Evolutionary conservation across 2,329 filamentous ascomycete genomes (phyloP), one percentile per base, ranked within the genome.

Genomic region (Cladosporium velox): DNA sequence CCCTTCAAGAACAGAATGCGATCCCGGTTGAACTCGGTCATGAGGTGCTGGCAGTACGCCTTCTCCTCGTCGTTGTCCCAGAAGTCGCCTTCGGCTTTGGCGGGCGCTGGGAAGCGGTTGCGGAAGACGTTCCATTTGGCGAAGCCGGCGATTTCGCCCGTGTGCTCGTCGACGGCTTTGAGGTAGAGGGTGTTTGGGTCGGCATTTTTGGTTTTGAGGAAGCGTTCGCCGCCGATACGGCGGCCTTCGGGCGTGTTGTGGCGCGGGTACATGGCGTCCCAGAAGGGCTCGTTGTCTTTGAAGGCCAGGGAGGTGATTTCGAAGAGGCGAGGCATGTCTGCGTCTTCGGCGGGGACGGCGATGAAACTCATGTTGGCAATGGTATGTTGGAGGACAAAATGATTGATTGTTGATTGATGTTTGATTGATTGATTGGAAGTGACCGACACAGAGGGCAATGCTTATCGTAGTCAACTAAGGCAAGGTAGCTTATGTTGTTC

Each of bases 61-160:
- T 67, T 60, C 24, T 73, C 72, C 44, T 72, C 69, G 5, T 67
- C 67, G 6, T 51, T 66, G 15, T 69, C 64, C 68, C 70, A 74
- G 63, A 69, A 69, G 49, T 72, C 65, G 32, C 66, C 64, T 34
- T 63, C 47, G 10, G 64, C 61, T 55, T 58, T 65, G 21, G 14
- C 54, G 26, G 55, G 34, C 38, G 68, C 64, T 6, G 70, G 66
- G 7, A 67, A 58, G 32, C 71, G 61, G 52, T 72, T 68, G 41
- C 66, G 51, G 64, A 68, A 74, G 59, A 75, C 58, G 26, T 72
- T 72, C 74, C 74, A 76, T 59, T 74, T 75, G n/a, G 74, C 72
- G 69, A 75, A 74, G 11, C 73, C 74, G 38, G 73, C 65, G 44
- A 76, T 75, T 15, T 67, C 68, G 21, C 69, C 69, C 3, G 68